Evolutionary conservation across 768 basidiomycete species (phyloP).

Genomic region (Boletus pseudopeckii): DNA sequence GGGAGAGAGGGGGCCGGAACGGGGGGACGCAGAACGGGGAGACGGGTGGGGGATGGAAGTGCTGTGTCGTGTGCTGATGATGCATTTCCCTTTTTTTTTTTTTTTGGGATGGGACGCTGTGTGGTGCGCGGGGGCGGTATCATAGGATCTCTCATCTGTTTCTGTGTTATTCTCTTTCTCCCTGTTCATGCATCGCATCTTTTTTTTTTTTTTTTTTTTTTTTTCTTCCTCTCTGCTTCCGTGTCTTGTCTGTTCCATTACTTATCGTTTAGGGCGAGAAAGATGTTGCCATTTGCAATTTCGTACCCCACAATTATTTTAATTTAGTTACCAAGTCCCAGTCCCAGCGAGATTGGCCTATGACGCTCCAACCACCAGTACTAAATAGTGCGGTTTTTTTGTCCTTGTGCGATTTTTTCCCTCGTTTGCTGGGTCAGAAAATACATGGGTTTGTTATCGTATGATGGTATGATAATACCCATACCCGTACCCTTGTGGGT

Average conservation of each 20-base stretch:
- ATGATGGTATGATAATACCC: too few relatives aligned
- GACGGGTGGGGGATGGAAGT: slow-evolving; percentile 48
- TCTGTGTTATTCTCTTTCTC: not conserved
- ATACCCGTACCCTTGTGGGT: too few relatives aligned
- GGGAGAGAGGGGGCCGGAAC: slow-evolving; percentile 33
- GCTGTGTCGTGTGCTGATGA: slow-evolving; percentile 65
- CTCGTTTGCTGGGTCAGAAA: too few relatives aligned
- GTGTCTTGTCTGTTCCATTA: not conserved
- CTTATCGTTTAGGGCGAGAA: not conserved
- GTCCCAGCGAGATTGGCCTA: too few relatives aligned
- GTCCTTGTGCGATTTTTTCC: too few relatives aligned
- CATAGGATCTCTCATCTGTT: not conserved
- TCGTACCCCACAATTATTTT: too few relatives aligned
- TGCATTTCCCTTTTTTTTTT: not conserved
- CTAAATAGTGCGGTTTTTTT: too few relatives aligned
- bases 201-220: not conserved
- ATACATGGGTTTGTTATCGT: too few relatives aligned
- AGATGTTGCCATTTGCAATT: too few relatives aligned
- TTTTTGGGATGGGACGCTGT: not conserved
- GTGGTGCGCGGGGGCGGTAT: not conserved
- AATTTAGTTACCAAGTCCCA: too few relatives aligned
- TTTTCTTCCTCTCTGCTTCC: not conserved
- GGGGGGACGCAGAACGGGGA: slow-evolving; percentile 36
- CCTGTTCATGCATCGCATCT: slow-evolving; percentile 3
- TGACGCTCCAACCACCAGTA: too few relatives aligned